A percentile compares a stretch with the other conserved stretches of the same genome.
phyloP scores from a whole-genome alignment of 2,329 filamentous ascomycete species.

The Colletotrichum viniferum region DNA sequence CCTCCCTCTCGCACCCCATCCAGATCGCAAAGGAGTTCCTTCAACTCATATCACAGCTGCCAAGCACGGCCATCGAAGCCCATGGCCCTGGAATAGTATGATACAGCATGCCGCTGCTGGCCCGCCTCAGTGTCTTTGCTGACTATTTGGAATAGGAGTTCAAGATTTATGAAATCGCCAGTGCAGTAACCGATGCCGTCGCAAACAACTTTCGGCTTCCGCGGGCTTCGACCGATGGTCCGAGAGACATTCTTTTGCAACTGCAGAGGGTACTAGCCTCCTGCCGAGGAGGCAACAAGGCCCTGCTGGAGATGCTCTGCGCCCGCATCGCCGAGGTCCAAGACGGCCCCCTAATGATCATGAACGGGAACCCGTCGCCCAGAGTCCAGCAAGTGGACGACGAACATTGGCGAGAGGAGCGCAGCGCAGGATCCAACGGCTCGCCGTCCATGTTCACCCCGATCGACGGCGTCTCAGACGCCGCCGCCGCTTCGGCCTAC shows the following conservation, averaged over 20 bases:
- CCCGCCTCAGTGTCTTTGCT: background rate
- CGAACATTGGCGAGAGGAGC: constrained; percentile 1
- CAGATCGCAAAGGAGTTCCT: constrained; percentile 51
- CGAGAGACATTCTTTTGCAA: constrained; percentile 39
- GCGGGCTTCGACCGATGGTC: constrained; percentile 15
- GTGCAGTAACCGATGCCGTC: constrained; percentile 45
- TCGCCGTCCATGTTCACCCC: background rate
- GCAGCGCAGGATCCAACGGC: background rate
- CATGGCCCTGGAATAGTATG: constrained; percentile 50
- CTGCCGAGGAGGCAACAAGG: constrained; percentile 46
- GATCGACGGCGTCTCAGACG: background rate
- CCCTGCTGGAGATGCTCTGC: constrained; percentile 38
- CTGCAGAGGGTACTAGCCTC: constrained; percentile 44
- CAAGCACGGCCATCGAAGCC: constrained; percentile 50
- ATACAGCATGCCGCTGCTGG: background rate
- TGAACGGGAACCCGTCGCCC: background rate
- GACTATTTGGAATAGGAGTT: constrained; percentile 32
- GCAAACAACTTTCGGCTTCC: constrained; percentile 28
- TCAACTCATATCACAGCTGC: constrained; percentile 44
- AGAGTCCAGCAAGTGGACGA: constrained; percentile 19
- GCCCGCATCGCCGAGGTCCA: constrained; percentile 20
- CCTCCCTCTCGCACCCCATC: constrained; percentile 38
- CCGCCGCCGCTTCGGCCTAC: background rate
- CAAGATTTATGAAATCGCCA: constrained; percentile 52
- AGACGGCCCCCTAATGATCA: background rate